Evolutionary conservation across 2,329 filamentous ascomycete genomes (phyloP).

Genomic region (Fusarium sp.): DNA sequence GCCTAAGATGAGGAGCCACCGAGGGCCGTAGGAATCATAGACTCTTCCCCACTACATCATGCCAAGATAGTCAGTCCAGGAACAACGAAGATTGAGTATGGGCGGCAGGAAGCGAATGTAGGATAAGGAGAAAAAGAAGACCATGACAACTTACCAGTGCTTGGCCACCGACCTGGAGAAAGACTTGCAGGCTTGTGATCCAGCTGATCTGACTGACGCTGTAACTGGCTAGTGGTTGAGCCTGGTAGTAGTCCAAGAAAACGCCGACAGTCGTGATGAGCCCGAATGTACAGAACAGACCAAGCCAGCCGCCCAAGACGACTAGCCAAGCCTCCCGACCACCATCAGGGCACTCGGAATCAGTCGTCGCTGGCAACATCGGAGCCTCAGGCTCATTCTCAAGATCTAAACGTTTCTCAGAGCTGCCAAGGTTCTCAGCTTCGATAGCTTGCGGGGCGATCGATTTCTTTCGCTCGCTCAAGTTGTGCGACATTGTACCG

Average conservation of each 20-base stretch:
- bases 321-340: constrained; percentile 1
- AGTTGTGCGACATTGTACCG: no score
- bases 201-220: background rate
- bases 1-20: background rate
- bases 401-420: no score
- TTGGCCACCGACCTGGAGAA: background rate
- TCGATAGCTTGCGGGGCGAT: no score
- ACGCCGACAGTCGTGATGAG: background rate
- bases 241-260: background rate
- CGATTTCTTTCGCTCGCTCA: no score
- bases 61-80: no score
- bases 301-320: background rate
- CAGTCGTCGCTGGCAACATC: no score
- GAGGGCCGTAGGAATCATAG: constrained; percentile 4
- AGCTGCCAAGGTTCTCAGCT: no score
- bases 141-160: background rate
- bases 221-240: rapidly evolving
- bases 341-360: background rate
- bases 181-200: background rate
- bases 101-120: no score
- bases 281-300: constrained; percentile 7
- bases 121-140: no score
- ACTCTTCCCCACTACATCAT: background rate
- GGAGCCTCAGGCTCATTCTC: no score
- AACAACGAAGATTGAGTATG: no score